Evolutionary conservation across 371 early-diverging fungal species (phyloP).

Genomic region (Mortierella sp.): DNA sequence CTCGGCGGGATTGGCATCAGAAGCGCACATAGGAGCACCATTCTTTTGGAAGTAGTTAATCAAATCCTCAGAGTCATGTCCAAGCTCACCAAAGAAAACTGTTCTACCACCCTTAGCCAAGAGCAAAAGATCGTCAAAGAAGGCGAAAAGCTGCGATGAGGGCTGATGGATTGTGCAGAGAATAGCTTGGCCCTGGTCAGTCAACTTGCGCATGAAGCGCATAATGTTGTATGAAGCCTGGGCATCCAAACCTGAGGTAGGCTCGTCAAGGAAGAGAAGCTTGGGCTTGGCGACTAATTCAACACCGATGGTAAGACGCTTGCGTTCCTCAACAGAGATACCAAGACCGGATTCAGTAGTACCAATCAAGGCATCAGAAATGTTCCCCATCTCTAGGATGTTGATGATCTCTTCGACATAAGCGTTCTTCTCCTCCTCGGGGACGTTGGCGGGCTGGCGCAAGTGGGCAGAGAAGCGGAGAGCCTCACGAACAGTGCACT

Average conservation of each 20-base stretch:
- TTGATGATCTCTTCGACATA: slow-evolving; percentile 80
- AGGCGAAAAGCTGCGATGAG: slow-evolving; percentile 82
- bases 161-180: slow-evolving; percentile 93
- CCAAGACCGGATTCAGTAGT: slow-evolving; percentile 63
- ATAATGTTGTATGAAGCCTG: slow-evolving; percentile 81
- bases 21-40: slow-evolving; percentile 72
- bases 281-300: slow-evolving; percentile 85
- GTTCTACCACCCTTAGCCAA: slow-evolving; percentile 86
- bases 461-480: slow-evolving; percentile 80
- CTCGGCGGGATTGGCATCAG: slow-evolving; percentile 78
- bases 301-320: slow-evolving; percentile 71
- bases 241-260: slow-evolving; percentile 83
- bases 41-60: slow-evolving; percentile 75
- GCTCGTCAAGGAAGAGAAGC: slow-evolving; percentile 89
- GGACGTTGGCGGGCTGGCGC: slow-evolving; percentile 73
- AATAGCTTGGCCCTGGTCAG: slow-evolving; percentile 76
- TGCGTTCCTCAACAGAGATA: slow-evolving; percentile 70
- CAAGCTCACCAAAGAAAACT: slow-evolving; percentile 85
- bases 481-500: slow-evolving; percentile 70
- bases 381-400: slow-evolving; percentile 74
- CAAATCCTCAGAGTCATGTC: slow-evolving; percentile 64
- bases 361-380: slow-evolving; percentile 73
- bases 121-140: slow-evolving; percentile 85
- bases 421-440: slow-evolving; percentile 74
- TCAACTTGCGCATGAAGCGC: slow-evolving; percentile 78